Conservation (phyloP, 306 rosid genomes). For the Cucumis sativus region DNA sequence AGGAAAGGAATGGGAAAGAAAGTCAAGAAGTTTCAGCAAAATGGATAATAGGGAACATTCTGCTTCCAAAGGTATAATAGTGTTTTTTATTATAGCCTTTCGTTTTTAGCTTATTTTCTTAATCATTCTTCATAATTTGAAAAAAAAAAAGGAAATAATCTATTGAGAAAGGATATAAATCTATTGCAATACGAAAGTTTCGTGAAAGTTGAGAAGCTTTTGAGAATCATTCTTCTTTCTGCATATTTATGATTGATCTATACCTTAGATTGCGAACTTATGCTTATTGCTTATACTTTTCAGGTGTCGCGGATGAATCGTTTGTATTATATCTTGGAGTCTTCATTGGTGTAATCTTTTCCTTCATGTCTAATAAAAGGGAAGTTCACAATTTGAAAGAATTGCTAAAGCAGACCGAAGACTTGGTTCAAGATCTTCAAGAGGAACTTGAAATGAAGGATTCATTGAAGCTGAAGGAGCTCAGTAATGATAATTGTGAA, state of each 20-base stretch:
- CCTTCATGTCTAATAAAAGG: constrained; percentile 30
- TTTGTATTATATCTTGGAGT: constrained; percentile 57
- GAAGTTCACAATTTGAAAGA: constrained; percentile 48
- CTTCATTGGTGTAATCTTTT: constrained; percentile 49
- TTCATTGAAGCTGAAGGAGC: constrained; percentile 64
- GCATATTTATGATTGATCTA: not conserved
- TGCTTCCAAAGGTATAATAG: constrained; percentile 8
- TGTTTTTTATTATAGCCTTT: not conserved
- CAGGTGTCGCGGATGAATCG: not conserved
- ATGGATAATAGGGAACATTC: constrained; percentile 13
- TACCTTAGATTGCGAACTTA: not conserved
- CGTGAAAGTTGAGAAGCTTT: not conserved
- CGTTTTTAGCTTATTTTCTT: not conserved
- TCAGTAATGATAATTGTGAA: constrained; percentile 43
- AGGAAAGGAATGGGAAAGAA: constrained; percentile 20
- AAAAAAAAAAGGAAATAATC: not conserved
- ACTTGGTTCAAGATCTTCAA: constrained; percentile 79
- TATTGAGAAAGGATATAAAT: not conserved
- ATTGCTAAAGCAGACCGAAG: constrained; percentile 51
- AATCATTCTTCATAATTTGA: not conserved
- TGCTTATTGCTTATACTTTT: not conserved
- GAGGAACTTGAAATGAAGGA: constrained; percentile 89
- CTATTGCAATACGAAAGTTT: not conserved
- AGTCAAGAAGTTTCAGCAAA: constrained; percentile 22
- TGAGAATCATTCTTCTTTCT: not conserved